Evolutionary conservation across 2,329 filamentous ascomycete genomes (phyloP), one percentile per base, ranked within the genome.

Genomic region (Pyrenophora tritici-repentis): DNA sequence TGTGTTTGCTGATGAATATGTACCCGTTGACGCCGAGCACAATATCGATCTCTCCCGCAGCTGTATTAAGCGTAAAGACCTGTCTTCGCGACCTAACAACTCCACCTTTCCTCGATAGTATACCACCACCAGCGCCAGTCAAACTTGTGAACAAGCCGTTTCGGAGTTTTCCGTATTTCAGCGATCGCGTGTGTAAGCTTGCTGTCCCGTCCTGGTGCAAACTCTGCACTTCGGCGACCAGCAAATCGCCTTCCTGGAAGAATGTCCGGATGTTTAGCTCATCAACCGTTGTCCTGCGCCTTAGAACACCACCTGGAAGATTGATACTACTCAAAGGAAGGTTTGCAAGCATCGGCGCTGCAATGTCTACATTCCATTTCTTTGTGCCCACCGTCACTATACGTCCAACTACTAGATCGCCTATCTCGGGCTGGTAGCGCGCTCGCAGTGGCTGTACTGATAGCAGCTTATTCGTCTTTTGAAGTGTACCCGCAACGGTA

Each of bases 231-330:
- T 99, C 94, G 1, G 94, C 94, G 14, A 97, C 90, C 13, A 99
- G 79, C 44, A 99, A 78, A 72, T 99, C 94, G 10, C 94, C 94
- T 75, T 99, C 94, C 47, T 88, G 87, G 77, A 99, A 97, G 76
- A 97, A 99, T n/a, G 86, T 90, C 42, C 94, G 86, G 75, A 99
- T 97, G 76, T 97, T 94, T 66, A 99, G 81, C 78, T 97, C 94
- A 74, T 99, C 94, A 13, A 94, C 95, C 67, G 93, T 92, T 22
- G 94, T 99, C 59, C 94, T 83, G 70, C 93, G 89, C 51, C 94
- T 85, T 65, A 97, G 80, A 59, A 96, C 96, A 29, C 94, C 94
- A 49, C 94, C 94, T 0, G 94, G 94, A 2, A 99, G 79, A 72
- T 99, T 99, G 76, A 99, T 97, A 55, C 89, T 88, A 46, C 86